phyloP scores from a whole-genome alignment of 116 monocot genomes.

The Trichopus zeylanicus region DNA sequence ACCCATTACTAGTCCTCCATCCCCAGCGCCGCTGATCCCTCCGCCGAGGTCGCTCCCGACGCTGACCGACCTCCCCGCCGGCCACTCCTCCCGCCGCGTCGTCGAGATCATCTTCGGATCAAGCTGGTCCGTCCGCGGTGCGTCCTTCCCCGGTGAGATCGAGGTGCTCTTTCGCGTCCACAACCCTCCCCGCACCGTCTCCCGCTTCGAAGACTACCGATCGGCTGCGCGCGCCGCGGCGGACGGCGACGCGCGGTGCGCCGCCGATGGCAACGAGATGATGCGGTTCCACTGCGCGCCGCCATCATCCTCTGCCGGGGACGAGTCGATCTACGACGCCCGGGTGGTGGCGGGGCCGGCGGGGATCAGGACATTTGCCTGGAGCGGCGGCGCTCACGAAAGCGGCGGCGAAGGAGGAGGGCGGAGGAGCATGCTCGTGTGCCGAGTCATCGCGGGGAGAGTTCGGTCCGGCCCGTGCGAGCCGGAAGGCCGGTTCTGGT shows the following conservation, averaged over 20 bases:
- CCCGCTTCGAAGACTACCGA: conserved; percentile 85
- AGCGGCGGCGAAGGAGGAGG: conserved; percentile 32
- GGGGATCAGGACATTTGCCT: conserved; percentile 51
- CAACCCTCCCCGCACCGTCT: conserved; percentile 45
- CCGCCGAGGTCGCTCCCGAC: conserved; percentile 17
- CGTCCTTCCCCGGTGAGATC: conserved; percentile 55
- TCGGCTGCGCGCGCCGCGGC: conserved; percentile 30
- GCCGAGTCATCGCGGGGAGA: conserved; percentile 79
- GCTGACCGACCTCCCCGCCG: conserved; percentile 48
- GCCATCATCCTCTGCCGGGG: not conserved
- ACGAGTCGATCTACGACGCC: conserved; percentile 26
- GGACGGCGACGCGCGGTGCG: conserved; percentile 49
- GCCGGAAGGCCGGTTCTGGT: conserved; percentile 26
- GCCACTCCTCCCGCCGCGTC: conserved; percentile 68
- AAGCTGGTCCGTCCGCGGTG: conserved; percentile 45
- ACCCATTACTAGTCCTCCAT: not conserved
- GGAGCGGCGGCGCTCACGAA: conserved; percentile 67
- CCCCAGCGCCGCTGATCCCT: not conserved
- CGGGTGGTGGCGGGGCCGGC: conserved; percentile 7
- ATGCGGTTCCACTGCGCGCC: conserved; percentile 66
- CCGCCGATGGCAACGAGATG: conserved; percentile 95
- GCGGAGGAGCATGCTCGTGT: conserved; percentile 47
- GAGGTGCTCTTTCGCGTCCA: conserved; percentile 81
- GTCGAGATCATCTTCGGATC: conserved; percentile 86
- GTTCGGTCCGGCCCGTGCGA: conserved; percentile 20